Base-by-base conservation (phyloP, 192 early-diverging fungal species). In the Backusella mclennaniae region DNA sequence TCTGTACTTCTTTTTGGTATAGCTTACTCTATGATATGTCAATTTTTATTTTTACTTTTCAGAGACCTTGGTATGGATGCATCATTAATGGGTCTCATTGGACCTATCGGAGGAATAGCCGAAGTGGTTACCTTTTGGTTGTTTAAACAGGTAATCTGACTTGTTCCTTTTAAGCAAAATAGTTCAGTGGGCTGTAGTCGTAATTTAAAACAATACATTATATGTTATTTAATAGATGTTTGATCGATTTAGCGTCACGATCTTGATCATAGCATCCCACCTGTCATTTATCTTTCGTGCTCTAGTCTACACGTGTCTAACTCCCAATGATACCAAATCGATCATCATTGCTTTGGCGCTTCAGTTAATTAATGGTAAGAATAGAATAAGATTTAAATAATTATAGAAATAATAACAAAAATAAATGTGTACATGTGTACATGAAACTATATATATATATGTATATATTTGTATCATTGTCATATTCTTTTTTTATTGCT, bases 121-220 rank as follows among this genome's bases (percentile, higher is more conserved):
- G 81, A 82, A 73, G 68, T 82, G 39, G 72, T 78, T 29, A 79
- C 80, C 31, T 84, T 84, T 68, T 84, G 73, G 63, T 42, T 81
- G 29, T 84, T 80, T 15, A 84, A 81, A 76, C 69, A 80, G 73
- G 82, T 84, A 80, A 76, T 31, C 26, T 33, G n/a, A 46, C 56
- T 14, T 23, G 3, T 26, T 63, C 56, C 23, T 29, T 63, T 63
- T 63, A 69, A 21, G 68, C 35, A 69, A 69, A 69, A 41, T 39
- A 36, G 21, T 21, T 36, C 35, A 39, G 17, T 38, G 38, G 41
- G 41, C 26, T 39, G 38, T 21, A 69, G 35, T 39, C n/a, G 36
- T 36, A 69, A 69, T 36, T 38, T 69, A 69, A 69, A 69, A 69
- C 14, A 67, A n/a, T 38, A 63, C 26, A 63, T 14, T 68, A 2